phyloP scores from a whole-genome alignment of 2,329 filamentous ascomycete species.

The Phoma sp. region DNA sequence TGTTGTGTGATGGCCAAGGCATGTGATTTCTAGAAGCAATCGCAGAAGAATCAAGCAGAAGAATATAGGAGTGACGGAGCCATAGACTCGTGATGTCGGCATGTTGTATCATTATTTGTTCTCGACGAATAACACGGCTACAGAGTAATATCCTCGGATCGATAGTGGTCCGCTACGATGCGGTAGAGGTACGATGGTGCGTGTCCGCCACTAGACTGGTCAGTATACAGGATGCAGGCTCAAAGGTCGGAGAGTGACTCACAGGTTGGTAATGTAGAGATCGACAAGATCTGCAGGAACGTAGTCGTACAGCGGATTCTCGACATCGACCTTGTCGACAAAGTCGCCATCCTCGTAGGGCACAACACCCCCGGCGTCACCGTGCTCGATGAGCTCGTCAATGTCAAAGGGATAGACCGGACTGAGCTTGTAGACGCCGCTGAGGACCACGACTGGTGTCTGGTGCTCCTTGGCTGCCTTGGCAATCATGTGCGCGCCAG shows the following conservation, averaged over 20 bases:
- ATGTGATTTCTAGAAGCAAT: neutral
- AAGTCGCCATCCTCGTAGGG: constrained; percentile 80
- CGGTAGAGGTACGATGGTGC: constrained; percentile 75
- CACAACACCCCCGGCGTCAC: constrained; percentile 77
- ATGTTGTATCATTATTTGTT: neutral
- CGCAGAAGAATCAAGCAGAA: too few relatives aligned
- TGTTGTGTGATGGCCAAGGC: neutral
- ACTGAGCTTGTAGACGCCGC: constrained; percentile 91
- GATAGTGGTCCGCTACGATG: constrained; percentile 78
- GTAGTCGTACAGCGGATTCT: constrained; percentile 82
- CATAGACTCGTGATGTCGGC: too few relatives aligned
- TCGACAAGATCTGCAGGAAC: constrained; percentile 78
- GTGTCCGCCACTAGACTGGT: constrained; percentile 63
- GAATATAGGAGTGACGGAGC: too few relatives aligned
- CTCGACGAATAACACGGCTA: constrained; percentile 19
- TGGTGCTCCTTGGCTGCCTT: constrained; percentile 82
- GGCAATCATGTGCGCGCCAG: constrained; percentile 83
- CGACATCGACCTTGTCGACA: constrained; percentile 77
- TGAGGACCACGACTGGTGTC: constrained; percentile 85
- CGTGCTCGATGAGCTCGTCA: constrained; percentile 84
- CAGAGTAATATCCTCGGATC: constrained; percentile 70
- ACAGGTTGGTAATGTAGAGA: constrained; percentile 86
- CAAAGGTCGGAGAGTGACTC: constrained; percentile 49
- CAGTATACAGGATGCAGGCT: constrained; percentile 3
- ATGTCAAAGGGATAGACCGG: constrained; percentile 87